Evolutionary conservation across 805 yeast genomes (phyloP), one percentile per base, ranked within the genome.

Genomic region (Ogataea wickerhamii): DNA sequence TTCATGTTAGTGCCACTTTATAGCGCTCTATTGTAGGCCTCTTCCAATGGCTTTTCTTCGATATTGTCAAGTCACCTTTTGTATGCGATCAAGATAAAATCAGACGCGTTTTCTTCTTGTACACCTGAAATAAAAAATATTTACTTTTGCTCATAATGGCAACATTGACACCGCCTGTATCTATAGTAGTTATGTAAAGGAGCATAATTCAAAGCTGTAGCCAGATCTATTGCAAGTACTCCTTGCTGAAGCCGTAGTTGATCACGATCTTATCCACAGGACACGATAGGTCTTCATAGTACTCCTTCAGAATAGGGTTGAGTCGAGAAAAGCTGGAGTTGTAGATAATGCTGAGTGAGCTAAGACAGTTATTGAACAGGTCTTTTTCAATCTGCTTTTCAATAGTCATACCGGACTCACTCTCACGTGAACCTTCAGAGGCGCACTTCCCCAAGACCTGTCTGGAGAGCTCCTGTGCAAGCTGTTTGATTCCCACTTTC

Each of bases 351-450:
- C 82, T 87, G 41, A 85, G 62, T 14, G 83, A 78, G 12, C 71
- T 66, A 93, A 95, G 82, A 39, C 87, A 69, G 51, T 72, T 75
- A 26, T 74, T 78, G 27, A 79, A 61, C 28, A 86, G 55, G 31
- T 71, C 77, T 33, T 67, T 70, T 51, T 78, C 83, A 43, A 70
- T 63, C 41, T 67, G 70, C 23, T 65, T 37, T 1, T 58, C 55
- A 10, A 56, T 55, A 1, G 33, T 34, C 11, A 48, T 46, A 32
- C 60, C 55, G 17, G 47, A 45, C 5, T 59, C 61, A 25, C 48
- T 58, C 36, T 62, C 67, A 11, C 8, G 11, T 5, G 37, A 38
- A 2, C 44, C 48, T 2, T 28, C 18, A 3, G 17, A 21, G 20
- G 41, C 44, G 33, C 55, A 49, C 55, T 44, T 55, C 34, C 44